phyloP scores from a whole-genome alignment of 306 rosid genomes.

The Prunus armeniaca region DNA sequence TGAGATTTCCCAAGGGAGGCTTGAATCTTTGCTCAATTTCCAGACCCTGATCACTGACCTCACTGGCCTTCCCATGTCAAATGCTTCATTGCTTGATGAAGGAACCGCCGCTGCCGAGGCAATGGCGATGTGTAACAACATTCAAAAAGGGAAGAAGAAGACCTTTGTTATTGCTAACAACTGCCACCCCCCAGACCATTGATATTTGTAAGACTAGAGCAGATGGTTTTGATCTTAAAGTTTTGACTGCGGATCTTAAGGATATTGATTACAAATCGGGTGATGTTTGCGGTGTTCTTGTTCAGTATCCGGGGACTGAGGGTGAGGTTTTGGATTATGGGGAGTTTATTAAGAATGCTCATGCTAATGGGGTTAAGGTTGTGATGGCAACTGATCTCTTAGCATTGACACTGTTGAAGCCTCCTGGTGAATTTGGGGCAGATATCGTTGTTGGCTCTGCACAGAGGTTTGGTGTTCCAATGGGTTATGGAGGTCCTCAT shows the following conservation, averaged over 20 bases:
- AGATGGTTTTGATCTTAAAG: constrained; percentile 82
- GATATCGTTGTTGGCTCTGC: constrained; percentile 99
- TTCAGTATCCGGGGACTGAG: constrained; percentile 98
- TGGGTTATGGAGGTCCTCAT: constrained; percentile 99
- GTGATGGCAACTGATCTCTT: constrained; percentile 93
- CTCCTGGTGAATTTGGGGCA: constrained; percentile 94
- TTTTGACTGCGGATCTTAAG: constrained; percentile 60
- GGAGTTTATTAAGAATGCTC: constrained; percentile 89
- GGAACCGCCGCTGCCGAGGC: constrained; percentile 99
- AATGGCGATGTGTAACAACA: constrained; percentile 96
- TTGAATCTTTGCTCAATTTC: constrained; percentile 82
- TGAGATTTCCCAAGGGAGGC: constrained; percentile 96
- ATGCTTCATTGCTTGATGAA: constrained; percentile 97
- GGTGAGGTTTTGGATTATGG: constrained; percentile 96
- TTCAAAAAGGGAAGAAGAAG: constrained; percentile 85
- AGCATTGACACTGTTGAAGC: constrained; percentile 86
- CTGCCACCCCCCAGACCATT: constrained; percentile 94
- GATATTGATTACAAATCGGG: constrained; percentile 78
- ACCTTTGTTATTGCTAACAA: constrained; percentile 80
- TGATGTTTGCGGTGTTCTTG: constrained; percentile 97
- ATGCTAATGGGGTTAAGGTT: constrained; percentile 92
- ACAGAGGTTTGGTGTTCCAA: constrained; percentile 96
- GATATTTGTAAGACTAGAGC: constrained; percentile 91
- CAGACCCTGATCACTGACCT: constrained; percentile 90
- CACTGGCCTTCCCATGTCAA: constrained; percentile 95